Conservation (phyloP, 2,329 filamentous ascomycete genomes). For the Chrysoporthe deuterocubensis region DNA sequence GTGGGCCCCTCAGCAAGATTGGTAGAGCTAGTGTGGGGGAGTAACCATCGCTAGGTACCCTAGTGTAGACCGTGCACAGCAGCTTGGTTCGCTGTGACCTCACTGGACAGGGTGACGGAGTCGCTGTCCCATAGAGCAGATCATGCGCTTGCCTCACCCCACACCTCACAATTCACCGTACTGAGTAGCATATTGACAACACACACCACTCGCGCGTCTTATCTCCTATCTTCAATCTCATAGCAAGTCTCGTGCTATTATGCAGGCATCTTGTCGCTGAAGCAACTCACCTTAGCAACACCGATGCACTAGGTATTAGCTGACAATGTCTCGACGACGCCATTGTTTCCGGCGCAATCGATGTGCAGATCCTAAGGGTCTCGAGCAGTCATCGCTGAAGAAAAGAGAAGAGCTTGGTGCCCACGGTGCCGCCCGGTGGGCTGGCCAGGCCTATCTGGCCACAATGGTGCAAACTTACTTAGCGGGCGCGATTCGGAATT, state of each 20-base stretch:
- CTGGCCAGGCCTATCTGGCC: no score
- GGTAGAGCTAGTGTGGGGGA: constrained; percentile 2
- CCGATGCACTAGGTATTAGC: no score
- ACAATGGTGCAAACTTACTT: neutral
- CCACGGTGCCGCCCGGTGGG: no score
- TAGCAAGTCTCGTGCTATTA: no score
- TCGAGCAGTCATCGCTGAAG: neutral
- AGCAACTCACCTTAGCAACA: no score
- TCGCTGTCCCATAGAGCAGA: neutral
- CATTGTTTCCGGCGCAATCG: neutral
- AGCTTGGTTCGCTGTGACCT: neutral
- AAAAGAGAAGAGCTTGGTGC: neutral
- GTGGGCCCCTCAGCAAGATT: neutral
- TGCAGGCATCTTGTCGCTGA: no score
- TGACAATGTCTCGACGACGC: neutral
- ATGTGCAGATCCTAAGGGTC: neutral
- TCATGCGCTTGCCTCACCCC: neutral
- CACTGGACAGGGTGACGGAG: constrained; percentile 1
- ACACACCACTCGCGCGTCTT: neutral
- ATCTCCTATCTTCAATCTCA: neutral
- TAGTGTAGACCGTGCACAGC: neutral
- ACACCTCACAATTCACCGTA: neutral
- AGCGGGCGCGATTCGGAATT: neutral
- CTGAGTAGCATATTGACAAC: no score
- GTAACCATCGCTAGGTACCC: neutral